Evolutionary conservation across 2,329 filamentous ascomycete genomes (phyloP), one percentile per base, ranked within the genome.

Genomic region (Domatiomyces catenatus): DNA sequence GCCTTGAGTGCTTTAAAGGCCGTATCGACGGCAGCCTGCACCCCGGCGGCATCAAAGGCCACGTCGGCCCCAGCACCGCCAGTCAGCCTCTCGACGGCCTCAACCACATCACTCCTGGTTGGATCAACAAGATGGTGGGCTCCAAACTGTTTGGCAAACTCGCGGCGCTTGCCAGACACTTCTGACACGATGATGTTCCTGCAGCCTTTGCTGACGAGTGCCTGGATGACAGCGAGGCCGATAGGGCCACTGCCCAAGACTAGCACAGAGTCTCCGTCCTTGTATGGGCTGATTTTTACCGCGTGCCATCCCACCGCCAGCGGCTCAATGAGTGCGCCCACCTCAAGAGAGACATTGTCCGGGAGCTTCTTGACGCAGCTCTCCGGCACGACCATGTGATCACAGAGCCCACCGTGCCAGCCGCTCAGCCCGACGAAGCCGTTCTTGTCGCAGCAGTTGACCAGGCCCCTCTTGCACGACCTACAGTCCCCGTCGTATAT

Each of bases 241-340:
- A 77, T 76, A 0, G 74, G 74, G 1, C 74, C 74, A 17, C 71
- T 73, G 15, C 75, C 75, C 1, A 77, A 63, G 15, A 78, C 65
- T 18, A 77, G 61, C 0, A 67, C 72, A 0, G 67, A 61, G 50
- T 74, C 67, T 17, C 67, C 69, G 4, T 63, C 59, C 54, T 72
- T 70, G 63, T 71, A 74, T 1, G 57, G 57, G 39, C 71, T 73
- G 48, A 71, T 67, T 46, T 71, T 70, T 32, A 77, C 71, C 1
- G 74, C 74, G 56, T 77, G 75, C 73, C 73, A 77, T 17, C 71
- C 75, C 1, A 78, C 75, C 3, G 74, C 68, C 0, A 77, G 63
- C 1, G 75, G 75, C 57, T 77, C 75, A 44, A 76, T 67, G 26
- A 77, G 64, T 0, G 75, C 75, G 62, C 69, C 73, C 20, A 75